Evolutionary conservation across 2,329 filamentous ascomycete species (phyloP).

Genomic region (Pestalotiopsis sp.): DNA sequence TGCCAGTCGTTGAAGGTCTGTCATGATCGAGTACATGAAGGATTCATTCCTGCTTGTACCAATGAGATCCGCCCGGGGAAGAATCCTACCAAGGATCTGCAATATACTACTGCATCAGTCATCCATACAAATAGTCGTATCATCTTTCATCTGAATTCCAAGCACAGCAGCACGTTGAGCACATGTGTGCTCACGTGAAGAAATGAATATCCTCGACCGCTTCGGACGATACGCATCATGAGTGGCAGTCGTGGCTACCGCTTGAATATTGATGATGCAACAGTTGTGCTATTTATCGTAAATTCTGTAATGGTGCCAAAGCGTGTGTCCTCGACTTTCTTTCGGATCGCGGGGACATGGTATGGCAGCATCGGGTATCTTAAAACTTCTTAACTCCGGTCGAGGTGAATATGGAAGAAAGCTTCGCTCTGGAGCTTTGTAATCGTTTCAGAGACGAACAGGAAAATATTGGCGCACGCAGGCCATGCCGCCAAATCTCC

Average conservation of each 20-base stretch:
- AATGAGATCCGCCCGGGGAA: neutral
- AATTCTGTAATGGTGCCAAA: neutral
- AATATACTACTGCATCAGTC: neutral
- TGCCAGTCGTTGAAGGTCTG: neutral
- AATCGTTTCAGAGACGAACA: neutral
- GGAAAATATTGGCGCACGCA: neutral
- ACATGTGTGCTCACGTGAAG: neutral
- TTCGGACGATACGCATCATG: neutral
- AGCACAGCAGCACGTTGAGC: neutral
- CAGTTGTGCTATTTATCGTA: neutral
- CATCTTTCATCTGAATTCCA: neutral
- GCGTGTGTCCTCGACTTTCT: neutral
- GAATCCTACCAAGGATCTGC: neutral
- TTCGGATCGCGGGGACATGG: neutral
- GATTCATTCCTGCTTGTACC: neutral
- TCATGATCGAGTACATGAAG: neutral
- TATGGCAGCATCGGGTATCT: constrained; percentile 2
- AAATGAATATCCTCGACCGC: neutral
- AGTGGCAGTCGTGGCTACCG: neutral
- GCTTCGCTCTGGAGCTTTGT: neutral
- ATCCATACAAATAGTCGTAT: neutral
- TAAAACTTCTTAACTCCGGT: neutral
- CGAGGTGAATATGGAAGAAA: neutral
- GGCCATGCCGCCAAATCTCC: neutral
- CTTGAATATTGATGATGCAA: neutral